Evolutionary conservation across 2,329 filamentous ascomycete genomes (phyloP), one percentile per base, ranked within the genome.

Genomic region (Rutstroemia sp.): DNA sequence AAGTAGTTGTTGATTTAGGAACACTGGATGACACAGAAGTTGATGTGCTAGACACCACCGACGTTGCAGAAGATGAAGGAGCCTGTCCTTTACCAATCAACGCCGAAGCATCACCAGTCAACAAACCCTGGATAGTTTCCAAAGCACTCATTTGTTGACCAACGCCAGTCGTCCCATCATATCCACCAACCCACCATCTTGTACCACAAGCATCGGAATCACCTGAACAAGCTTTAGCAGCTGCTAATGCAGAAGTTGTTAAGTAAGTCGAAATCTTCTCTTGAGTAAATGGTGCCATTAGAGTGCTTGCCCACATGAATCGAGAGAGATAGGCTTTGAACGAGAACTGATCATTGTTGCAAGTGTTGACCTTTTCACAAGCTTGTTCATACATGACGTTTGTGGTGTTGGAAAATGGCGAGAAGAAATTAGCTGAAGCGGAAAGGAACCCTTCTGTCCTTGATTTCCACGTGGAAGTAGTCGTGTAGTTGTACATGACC

Each of bases 251-350:
- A 2, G 80, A 80, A 1, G 76, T 67, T 5, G 72, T 67, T 44
- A 87, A 75, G 47, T 79, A 70, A 2, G 69, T 67, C 50, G 75
- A 71, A 48, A 87, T 74, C 4, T 73, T 70, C 3, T 70, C 54
- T 3, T 71, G 70, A 19, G 84, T 77, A 19, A 76, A 76, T 9
- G 84, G 81, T 57, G 82, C 74, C 71, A 85, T 74, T 51, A 77
- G 67, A 37, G 80, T 75, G 3, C 81, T 76, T 47, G 78, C 75
- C 71, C 78, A 84, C 73, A 86, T 79, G 72, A 83, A 86, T 54
- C 83, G 81, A 25, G 82, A 75, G 30, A 87, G 75, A 67, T 84
- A 86, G 45, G 77, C 84, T 71, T 89, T 89, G 77, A 85, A 87
- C 8, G 80, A 82, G 63, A 77, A 78, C 76, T 84, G 83, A 69